Percentiles rank a stretch among this genome's conserved stretches.
phyloP scores from a whole-genome alignment of 257 asterid genomes.

The Rehmannia glutinosa region DNA sequence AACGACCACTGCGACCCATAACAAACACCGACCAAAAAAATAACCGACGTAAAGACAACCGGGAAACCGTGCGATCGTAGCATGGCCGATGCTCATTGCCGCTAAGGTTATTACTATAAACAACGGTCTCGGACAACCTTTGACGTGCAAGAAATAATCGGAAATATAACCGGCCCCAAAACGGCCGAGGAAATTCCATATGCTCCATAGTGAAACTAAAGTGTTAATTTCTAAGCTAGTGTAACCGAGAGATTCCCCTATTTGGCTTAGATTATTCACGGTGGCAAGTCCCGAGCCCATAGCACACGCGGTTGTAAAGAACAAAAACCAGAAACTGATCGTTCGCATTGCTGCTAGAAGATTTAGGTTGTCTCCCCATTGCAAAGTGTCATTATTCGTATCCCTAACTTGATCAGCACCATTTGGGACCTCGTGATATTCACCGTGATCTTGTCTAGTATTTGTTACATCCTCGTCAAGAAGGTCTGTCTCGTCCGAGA shows the following conservation, averaged over 20 bases:
- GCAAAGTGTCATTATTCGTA: slow-evolving; percentile 17
- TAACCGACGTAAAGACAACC: slow-evolving; percentile 63
- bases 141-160: slow-evolving; percentile 52
- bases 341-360: slow-evolving; percentile 47
- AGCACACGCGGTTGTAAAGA: slow-evolving; percentile 46
- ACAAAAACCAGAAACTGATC: slow-evolving; percentile 51
- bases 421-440: slow-evolving; percentile 35
- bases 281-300: slow-evolving; percentile 61
- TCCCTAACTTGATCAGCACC: slow-evolving; percentile 36
- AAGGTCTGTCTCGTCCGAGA: slow-evolving; percentile 25
- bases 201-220: slow-evolving; percentile 86
- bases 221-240: slow-evolving; percentile 43
- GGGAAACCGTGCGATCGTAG: slow-evolving; percentile 62
- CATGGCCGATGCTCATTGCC: slow-evolving; percentile 69
- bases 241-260: slow-evolving; percentile 58
- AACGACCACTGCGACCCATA: slow-evolving; percentile 96
- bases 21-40: slow-evolving; percentile 67
- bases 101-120: slow-evolving; percentile 57
- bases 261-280: slow-evolving; percentile 49
- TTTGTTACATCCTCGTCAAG: slow-evolving; percentile 15
- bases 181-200: slow-evolving; percentile 87
- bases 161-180: slow-evolving; percentile 82
- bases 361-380: slow-evolving; percentile 33
- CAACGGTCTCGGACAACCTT: slow-evolving; percentile 66
- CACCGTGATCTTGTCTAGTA: slow-evolving; percentile 32